These are phyloP conservation scores for Sphaerulina populicola DNA, from an alignment of 2,329 filamentous ascomycete species.

Conservation along the genomic window DNA sequence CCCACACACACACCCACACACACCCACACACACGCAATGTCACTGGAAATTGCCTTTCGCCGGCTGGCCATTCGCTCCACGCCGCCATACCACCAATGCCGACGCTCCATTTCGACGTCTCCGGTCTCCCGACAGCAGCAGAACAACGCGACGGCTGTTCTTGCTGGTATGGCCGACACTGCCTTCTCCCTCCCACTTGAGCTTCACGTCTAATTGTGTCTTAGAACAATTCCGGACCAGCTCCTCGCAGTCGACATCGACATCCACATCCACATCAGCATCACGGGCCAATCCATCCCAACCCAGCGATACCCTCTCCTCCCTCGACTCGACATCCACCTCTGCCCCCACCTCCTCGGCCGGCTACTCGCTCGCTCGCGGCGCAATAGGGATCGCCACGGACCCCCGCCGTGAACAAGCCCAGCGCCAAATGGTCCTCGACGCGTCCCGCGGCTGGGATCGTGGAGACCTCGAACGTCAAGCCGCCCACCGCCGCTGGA, in stretches of 20 bases:
- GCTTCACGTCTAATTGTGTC: not conserved
- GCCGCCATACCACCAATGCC: slow-evolving; percentile 25
- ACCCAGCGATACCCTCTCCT: not conserved
- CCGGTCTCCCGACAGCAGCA: slow-evolving; percentile 18
- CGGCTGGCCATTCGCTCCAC: slow-evolving; percentile 23
- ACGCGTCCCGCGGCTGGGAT: slow-evolving; percentile 26
- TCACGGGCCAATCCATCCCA: not conserved
- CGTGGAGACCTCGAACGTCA: slow-evolving; percentile 51
- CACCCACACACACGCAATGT: slow-evolving; percentile 20
- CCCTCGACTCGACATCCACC: not conserved
- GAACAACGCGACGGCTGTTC: slow-evolving; percentile 22
- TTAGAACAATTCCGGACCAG: not conserved
- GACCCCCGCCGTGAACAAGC: slow-evolving; percentile 1
- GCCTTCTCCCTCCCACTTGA: not conserved
- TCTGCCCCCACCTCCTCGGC: not conserved
- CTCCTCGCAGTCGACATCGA: not conserved
- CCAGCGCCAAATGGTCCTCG: slow-evolving; percentile 13
- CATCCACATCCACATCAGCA: not conserved
- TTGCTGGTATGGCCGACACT: slow-evolving; percentile 19
- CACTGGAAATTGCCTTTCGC: slow-evolving; percentile 25
- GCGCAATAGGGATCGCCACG: not conserved
- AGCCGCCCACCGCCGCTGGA: slow-evolving; percentile 59
- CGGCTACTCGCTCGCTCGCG: not conserved
- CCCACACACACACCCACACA: not conserved
- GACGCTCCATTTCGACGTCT: slow-evolving; percentile 21